These are phyloP conservation scores for Clonostachys sp. DNA, from an alignment of 2,329 filamentous ascomycete genomes.

Conservation along the genomic window DNA sequence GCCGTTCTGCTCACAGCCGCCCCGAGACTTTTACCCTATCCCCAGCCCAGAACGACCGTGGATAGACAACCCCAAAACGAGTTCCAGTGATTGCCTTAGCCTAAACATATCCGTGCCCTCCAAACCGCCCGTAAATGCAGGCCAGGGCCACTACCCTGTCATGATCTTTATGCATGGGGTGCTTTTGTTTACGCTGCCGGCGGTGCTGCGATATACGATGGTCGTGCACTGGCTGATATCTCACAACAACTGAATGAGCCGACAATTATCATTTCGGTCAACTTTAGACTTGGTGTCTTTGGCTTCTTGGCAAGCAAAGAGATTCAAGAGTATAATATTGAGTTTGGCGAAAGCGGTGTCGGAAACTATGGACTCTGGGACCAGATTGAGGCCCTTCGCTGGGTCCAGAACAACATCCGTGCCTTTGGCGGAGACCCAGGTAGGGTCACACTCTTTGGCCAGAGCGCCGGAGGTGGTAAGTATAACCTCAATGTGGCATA, in stretches of 20 bases:
- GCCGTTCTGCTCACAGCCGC: slow-evolving; percentile 2
- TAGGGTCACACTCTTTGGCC: slow-evolving; percentile 42
- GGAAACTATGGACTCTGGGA: slow-evolving; percentile 7
- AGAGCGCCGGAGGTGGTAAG: slow-evolving; percentile 3
- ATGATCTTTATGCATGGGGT: slow-evolving; percentile 13
- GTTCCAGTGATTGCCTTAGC: slow-evolving; percentile 18
- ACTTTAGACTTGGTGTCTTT: slow-evolving; percentile 21
- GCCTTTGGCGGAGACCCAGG: slow-evolving; percentile 43
- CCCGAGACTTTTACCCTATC: slow-evolving; percentile 6
- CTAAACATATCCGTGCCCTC: slow-evolving; percentile 16
- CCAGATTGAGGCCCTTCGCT: slow-evolving; percentile 30
- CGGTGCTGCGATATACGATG: slow-evolving; percentile 4
- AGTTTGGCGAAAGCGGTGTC: slow-evolving; percentile 7
- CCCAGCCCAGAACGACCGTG: slow-evolving; percentile 3
- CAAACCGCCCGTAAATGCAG: slow-evolving; percentile 18
- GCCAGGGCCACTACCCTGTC: slow-evolving; percentile 17
- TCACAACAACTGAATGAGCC: neutral
- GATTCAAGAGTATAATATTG: slow-evolving; percentile 3
- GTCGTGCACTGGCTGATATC: slow-evolving; percentile 1
- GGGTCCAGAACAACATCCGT: slow-evolving; percentile 46
- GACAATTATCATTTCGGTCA: slow-evolving; percentile 30
- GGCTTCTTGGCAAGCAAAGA: slow-evolving; percentile 4
- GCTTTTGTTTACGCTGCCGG: slow-evolving; percentile 6
- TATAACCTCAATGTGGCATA: neutral
- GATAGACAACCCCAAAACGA: slow-evolving; percentile 1